A percentile compares a stretch with the other conserved stretches of the same genome.
phyloP scores from a whole-genome alignment of 768 basidiomycete species.

The Astraeus odoratus region DNA sequence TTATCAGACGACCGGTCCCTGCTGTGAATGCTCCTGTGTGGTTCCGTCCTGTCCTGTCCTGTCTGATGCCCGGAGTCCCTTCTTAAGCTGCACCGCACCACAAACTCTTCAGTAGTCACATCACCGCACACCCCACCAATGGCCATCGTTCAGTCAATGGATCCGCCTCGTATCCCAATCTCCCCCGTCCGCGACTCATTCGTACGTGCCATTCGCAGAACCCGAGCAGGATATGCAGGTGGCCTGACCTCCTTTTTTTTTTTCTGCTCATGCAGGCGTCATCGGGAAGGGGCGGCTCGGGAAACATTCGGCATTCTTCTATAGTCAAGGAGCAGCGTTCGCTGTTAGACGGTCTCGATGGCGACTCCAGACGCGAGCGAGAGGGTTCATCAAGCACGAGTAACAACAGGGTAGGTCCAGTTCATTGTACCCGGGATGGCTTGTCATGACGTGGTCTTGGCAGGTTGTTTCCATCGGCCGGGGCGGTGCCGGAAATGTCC shows the following conservation, averaged over 20 bases:
- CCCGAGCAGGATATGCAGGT: too few species aligned
- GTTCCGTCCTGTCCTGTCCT: not conserved
- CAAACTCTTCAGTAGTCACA: not conserved
- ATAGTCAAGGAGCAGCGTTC: not conserved
- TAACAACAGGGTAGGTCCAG: slow-evolving; percentile 2
- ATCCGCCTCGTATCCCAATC: not conserved
- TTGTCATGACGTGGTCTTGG: not conserved
- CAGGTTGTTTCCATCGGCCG: slow-evolving; percentile 19
- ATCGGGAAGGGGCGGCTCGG: slow-evolving; percentile 19
- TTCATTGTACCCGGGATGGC: not conserved
- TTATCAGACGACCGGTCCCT: not conserved
- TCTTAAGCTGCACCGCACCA: slow-evolving; percentile 11
- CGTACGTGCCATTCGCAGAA: slow-evolving; percentile 11
- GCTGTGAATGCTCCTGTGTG: not conserved
- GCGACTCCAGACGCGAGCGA: not conserved
- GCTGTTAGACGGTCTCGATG: not conserved
- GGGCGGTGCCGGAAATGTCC: slow-evolving; percentile 22
- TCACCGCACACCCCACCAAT: not conserved
- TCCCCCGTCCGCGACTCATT: not conserved
- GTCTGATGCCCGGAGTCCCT: slow-evolving; percentile 3
- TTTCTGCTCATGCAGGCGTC: slow-evolving; percentile 11
- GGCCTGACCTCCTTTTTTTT: too few species aligned
- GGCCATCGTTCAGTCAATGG: not conserved
- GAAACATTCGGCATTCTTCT: slow-evolving; percentile 10
- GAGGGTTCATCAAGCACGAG: not conserved